Evolutionary conservation across 495 filamentous ascomycete species (phyloP), one percentile per base, ranked within the genome.

Genomic region (Cairneyella variabilis): DNA sequence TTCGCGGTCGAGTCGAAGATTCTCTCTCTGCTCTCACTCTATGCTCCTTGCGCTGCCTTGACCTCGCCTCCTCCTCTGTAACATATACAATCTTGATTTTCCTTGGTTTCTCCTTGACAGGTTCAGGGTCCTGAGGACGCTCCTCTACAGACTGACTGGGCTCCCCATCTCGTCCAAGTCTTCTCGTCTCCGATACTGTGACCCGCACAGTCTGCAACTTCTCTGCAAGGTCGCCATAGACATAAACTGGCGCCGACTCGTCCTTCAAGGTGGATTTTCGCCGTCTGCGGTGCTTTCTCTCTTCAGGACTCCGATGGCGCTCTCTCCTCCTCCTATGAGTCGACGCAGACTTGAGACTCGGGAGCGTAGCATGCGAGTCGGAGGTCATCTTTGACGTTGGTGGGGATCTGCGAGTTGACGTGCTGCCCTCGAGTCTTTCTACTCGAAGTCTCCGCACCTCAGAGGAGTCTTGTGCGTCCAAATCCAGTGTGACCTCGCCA

Each of bases 11-110:
- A 21, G 56, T 49, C 20, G 26, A 20, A n/a, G 43, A 23, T 20
- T 55, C 48, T 39, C 23, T 48, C 1, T 39, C 28, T 36, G 3
- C 21, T 36, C 48, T 52, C n/a, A 9, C 30, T 26, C 47, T 18
- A 32, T 53, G 23, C 46, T 54, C 46, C 26, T 48, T 57, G 17
- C 37, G 42, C 32, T 41, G 52, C 18, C 26, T 7, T 11, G 46
- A 17, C 11, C 23, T 50, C 14, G 18, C 5, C 2, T 55, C 53
- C 17, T 44, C 60, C 25, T 51, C 47, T 16, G 56, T 37, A 16
- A 63, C 42, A 34, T 63, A 63, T 51, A 59, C 37, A 4, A 63
- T 44, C 50, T 45, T 59, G 14, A 54, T 32, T 47, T 56, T 62
- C 12, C 30, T 50, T 45, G 48, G 57, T 18, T 56, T 57, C 22